Base-by-base conservation (phyloP, 805 yeast genomes). In the Pichia eremophila region DNA sequence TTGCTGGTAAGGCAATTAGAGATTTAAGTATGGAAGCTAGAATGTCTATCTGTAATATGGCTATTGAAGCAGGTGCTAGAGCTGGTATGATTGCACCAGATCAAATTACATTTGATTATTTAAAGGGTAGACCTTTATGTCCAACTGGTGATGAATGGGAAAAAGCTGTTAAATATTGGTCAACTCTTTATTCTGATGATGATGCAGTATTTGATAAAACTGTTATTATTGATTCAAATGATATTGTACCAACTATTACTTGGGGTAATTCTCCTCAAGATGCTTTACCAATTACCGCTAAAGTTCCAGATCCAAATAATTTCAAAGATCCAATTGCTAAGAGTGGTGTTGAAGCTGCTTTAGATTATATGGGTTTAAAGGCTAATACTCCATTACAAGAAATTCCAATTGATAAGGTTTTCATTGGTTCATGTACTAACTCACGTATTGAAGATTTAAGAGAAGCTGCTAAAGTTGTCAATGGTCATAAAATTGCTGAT, bases 191-290 rank as follows among this genome's bases (percentile, higher is more conserved):
- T 60, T 74, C 95, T 25, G 99, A 93, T 63, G 85, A 82, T 50
- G 96, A 86, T 60, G 98, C 99, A 29, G 70, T 75, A 51, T 93
- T 90, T 57, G 99, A 93, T 63, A 69, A 77, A 56, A 96, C 87
- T 57, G 82, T 93, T 57, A 71, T 73, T 41, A 85, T 93, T 64
- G 73, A 83, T 55, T 95, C 95, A 46, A 69, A 74, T 27, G 98
- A 91, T 59, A 82, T 93, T 51, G 79, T 85, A 45, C 99, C 99
- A 57, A 93, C 99, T 25, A 88, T 93, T 52, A 93, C 99, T 27
- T 93, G 99, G 99, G 99, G 99, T 73, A 93, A 93, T 57, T 91
- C 98, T 59, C 99, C 99, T 32, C 98, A 93, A 71, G 99, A 93
- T 64, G 98, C 98, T 42, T 73, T 93, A 54, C 97, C 99, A 51